Evolutionary conservation across 352 stramenopile genomes (phyloP).

Genomic region (Phytophthora tubulina): DNA sequence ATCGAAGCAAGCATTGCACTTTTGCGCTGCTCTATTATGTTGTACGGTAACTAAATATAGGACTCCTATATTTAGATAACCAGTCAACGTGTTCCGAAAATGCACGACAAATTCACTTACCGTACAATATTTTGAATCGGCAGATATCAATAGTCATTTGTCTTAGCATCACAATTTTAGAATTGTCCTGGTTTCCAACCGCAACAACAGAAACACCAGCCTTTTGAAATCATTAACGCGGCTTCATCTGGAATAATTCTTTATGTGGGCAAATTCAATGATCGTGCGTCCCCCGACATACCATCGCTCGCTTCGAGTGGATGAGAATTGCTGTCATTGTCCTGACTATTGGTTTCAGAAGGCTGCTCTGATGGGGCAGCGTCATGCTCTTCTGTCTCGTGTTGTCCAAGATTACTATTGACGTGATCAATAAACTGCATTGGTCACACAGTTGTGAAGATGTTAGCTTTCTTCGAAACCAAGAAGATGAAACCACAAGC

Average conservation of each 20-base stretch:
- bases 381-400: constrained; percentile 10
- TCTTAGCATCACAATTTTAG: no score
- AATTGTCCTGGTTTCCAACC: no score
- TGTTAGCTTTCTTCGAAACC: neutral
- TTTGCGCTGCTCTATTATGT: no score
- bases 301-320: neutral
- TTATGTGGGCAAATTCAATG: constrained; percentile 30
- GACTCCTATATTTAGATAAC: neutral
- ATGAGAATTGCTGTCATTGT: constrained; percentile 1
- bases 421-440: constrained; percentile 34
- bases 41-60: no score
- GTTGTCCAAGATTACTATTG: neutral
- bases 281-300: constrained; percentile 2
- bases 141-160: no score
- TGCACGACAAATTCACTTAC: no score
- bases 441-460: neutral
- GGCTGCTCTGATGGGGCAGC: neutral
- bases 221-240: no score
- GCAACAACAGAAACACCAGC: no score
- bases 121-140: no score
- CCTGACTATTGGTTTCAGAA: constrained; percentile 4
- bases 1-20: neutral
- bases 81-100: no score
- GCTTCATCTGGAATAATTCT: neutral
- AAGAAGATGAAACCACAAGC: neutral